Percentiles rank a stretch among this genome's conserved stretches.
These are phyloP conservation scores for Poronia punctata DNA, from an alignment of 495 filamentous ascomycete species.

Conservation along the genomic window DNA sequence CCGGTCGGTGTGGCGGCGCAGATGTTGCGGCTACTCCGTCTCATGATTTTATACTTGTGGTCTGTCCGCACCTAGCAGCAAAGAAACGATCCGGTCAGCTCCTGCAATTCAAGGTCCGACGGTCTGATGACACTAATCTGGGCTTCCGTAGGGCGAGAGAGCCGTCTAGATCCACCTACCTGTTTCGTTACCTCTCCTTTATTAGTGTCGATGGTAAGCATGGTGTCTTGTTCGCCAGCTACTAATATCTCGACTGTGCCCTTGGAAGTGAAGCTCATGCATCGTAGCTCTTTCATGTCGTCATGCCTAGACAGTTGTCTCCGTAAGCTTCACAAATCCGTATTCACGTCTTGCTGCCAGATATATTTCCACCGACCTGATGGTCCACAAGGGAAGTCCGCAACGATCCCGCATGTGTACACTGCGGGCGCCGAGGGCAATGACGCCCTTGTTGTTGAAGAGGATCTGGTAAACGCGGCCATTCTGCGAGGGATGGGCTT, in stretches of 20 bases:
- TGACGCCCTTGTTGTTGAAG: slow-evolving; percentile 78
- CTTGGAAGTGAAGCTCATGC: slow-evolving; percentile 91
- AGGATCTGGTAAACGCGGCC: slow-evolving; percentile 71
- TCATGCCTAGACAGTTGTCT: slow-evolving; percentile 43
- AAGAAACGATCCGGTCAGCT: no score
- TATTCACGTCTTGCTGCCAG: slow-evolving; percentile 4
- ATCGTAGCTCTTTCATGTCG: slow-evolving; percentile 74
- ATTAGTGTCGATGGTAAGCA: slow-evolving; percentile 86
- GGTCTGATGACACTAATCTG: no score
- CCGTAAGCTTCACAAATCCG: slow-evolving; percentile 1
- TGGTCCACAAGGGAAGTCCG: slow-evolving; percentile 78
- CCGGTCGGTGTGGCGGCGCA: slow-evolving; percentile 86
- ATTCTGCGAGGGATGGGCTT: slow-evolving; percentile 58
- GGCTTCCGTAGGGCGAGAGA: background rate
- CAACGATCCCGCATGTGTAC: slow-evolving; percentile 80
- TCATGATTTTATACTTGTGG: slow-evolving; percentile 82
- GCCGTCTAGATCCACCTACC: slow-evolving; percentile 30
- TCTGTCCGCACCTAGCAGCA: slow-evolving; percentile 59
- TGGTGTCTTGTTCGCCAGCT: slow-evolving; percentile 74
- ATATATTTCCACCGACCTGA: slow-evolving; percentile 43
- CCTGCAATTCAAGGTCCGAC: no score
- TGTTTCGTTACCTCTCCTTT: slow-evolving; percentile 73
- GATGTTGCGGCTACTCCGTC: slow-evolving; percentile 76
- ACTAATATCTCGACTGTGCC: slow-evolving; percentile 74
- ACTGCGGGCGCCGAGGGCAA: slow-evolving; percentile 67